These are phyloP conservation scores for Cyberlindnera bimundalis DNA, from an alignment of 805 yeast genomes.

Conservation along the genomic window DNA sequence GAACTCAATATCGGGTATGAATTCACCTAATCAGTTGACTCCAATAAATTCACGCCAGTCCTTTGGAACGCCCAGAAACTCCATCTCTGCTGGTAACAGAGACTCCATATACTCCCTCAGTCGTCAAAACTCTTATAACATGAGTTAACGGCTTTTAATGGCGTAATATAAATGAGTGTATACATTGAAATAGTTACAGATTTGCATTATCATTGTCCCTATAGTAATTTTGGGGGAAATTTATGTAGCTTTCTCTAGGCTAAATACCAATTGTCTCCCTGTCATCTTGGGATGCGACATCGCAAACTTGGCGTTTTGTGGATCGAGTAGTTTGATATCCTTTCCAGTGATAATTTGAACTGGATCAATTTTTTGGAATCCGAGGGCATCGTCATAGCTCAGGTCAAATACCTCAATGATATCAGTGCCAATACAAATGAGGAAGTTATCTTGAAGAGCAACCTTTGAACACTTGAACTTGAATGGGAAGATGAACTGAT, in stretches of 20 bases:
- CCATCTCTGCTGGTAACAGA: constrained; percentile 16
- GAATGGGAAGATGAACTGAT: constrained; percentile 37
- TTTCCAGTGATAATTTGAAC: constrained; percentile 72
- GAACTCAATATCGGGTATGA: constrained; percentile 15
- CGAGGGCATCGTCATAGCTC: constrained; percentile 37
- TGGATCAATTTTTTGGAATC: constrained; percentile 38
- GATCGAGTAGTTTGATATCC: constrained; percentile 48
- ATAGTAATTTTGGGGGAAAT: too few species aligned
- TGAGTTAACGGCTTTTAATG: constrained; percentile 3
- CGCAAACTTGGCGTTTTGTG: constrained; percentile 37
- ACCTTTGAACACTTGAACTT: constrained; percentile 40
- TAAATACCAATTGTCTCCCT: constrained; percentile 59
- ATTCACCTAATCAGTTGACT: constrained; percentile 26
- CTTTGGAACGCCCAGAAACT: constrained; percentile 28
- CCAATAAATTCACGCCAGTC: constrained; percentile 29
- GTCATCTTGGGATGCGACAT: constrained; percentile 64
- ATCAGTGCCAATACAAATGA: constrained; percentile 59
- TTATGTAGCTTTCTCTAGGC: constrained; percentile 27
- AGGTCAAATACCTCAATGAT: constrained; percentile 67
- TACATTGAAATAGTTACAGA: too few species aligned
- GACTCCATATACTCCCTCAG: constrained; percentile 20
- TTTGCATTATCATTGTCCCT: too few species aligned
- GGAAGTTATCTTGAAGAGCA: constrained; percentile 41
- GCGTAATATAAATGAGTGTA: background rate
- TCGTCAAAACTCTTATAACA: constrained; percentile 17